Base-by-base conservation (phyloP, 2,329 filamentous ascomycete species). In the Penicillium digitatum region DNA sequence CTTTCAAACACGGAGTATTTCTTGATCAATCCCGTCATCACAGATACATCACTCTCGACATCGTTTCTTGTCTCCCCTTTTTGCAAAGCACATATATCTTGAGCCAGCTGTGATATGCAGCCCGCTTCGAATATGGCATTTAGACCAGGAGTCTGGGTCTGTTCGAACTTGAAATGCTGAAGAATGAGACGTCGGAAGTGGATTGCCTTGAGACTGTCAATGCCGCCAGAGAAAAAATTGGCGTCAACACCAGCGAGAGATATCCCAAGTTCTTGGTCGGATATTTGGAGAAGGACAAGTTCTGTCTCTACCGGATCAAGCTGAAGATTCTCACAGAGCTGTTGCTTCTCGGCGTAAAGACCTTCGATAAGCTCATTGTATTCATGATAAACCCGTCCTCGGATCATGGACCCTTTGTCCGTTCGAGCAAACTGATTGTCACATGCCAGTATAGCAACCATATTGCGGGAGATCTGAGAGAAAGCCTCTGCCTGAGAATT, bases 401-500 rank as follows among this genome's bases (percentile, higher is more conserved):
- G 75, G 29, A 82, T 83, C 53, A 81, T 73, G 0, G 76, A 81
- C 1, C 78, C 78, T 61, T 84, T 83, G 51, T 83, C 81, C 0
- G 81, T 83, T 2, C 70, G 67, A 0, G 81, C 79, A 44, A 77
- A 82, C 0, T 71, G 61, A 0, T 68, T 61, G 16, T 72, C 71
- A 7, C 55, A 55, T 2, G 71, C 66, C 3, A 78, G 51, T 2
- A 72, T 59, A 8, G 64, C 61, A 22, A 78, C 64, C 66, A 76
- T 73, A 22, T 77, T 76, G n/a, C 66, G 67, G 1, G 75, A 67
- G 16, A 79, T 73, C 38, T 75, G 76, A 0, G 75, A 74, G 54
- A 77, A 76, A n/a, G 69, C 67, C 40, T 79, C 76, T 3, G 75
- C 71, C 3, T 68, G 64, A 2, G 55, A 53, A 54, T 79, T 79